Percentiles rank a stretch among this genome's conserved stretches.
These are phyloP conservation scores for Magnusiomyces suaveolens DNA, from an alignment of 1,139 yeast genomes.

Conservation along the genomic window DNA sequence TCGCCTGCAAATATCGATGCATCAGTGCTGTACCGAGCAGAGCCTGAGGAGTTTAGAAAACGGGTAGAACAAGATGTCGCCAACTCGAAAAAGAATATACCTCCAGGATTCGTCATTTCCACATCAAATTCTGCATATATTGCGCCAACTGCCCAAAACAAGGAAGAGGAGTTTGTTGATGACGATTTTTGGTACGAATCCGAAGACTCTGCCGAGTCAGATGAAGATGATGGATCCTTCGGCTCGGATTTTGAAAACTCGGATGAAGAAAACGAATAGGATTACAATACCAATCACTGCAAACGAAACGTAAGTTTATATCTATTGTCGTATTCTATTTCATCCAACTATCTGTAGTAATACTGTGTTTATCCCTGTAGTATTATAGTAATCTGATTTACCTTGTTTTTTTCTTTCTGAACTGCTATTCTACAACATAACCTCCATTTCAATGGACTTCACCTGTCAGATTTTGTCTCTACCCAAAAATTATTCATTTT, in stretches of 20 bases:
- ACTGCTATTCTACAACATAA: too few relatives aligned
- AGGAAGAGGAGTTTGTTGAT: constrained; percentile 60
- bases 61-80: constrained; percentile 78
- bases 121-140: constrained; percentile 52
- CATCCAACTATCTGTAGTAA: too few relatives aligned
- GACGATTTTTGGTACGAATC: constrained; percentile 83
- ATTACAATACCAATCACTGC: too few relatives aligned
- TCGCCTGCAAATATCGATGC: constrained; percentile 98
- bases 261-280: not conserved
- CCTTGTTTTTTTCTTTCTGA: too few relatives aligned
- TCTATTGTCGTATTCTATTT: not conserved
- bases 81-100: constrained; percentile 73
- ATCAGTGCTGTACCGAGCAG: constrained; percentile 80
- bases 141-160: constrained; percentile 33
- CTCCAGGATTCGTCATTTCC: constrained; percentile 78
- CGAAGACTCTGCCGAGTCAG: constrained; percentile 51
- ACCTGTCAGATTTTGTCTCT: too few relatives aligned
- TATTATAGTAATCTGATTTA: too few relatives aligned
- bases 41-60: constrained; percentile 68
- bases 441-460: too few relatives aligned
- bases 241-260: constrained; percentile 23
- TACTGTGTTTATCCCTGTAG: too few relatives aligned
- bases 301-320: too few relatives aligned
- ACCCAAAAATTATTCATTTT: too few relatives aligned
- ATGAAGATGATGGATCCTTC: constrained; percentile 24